Evolutionary conservation across 2,329 filamentous ascomycete genomes (phyloP).

Genomic region (Pseudogymnoascus pannorum): DNA sequence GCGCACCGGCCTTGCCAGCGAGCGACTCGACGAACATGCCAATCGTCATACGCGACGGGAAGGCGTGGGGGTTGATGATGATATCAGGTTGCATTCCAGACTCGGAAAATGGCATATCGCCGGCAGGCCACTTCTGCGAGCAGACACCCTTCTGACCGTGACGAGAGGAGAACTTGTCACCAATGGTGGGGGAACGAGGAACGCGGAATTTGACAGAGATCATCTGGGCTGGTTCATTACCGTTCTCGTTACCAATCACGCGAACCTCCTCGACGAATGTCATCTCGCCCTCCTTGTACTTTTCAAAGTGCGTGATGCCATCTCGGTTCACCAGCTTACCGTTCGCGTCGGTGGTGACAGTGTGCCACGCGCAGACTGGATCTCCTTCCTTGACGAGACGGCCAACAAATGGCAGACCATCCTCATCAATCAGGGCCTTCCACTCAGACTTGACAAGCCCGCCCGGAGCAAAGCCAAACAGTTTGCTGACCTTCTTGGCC

Average conservation of each 20-base stretch:
- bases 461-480: constrained; percentile 85
- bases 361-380: constrained; percentile 83
- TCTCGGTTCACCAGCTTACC: constrained; percentile 80
- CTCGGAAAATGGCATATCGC: constrained; percentile 96
- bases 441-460: constrained; percentile 63
- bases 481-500: constrained; percentile 63
- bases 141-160: constrained; percentile 97
- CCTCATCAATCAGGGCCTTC: constrained; percentile 70
- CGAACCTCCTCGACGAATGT: constrained; percentile 91
- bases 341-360: constrained; percentile 70
- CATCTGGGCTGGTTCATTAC: constrained; percentile 75
- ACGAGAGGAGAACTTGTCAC: constrained; percentile 97
- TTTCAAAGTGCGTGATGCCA: constrained; percentile 77
- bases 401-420: constrained; percentile 79
- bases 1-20: constrained; percentile 85
- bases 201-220: constrained; percentile 90
- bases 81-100: constrained; percentile 93
- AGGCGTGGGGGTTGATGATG: constrained; percentile 99
- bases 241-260: constrained; percentile 77
- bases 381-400: constrained; percentile 72
- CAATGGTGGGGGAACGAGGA: constrained; percentile 83
- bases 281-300: constrained; percentile 87
- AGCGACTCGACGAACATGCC: constrained; percentile 98
- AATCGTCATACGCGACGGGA: constrained; percentile 99
- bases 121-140: constrained; percentile 89